Percentiles rank a stretch among this genome's conserved stretches.
These are phyloP conservation scores for Triticum dicoccoides DNA, from an alignment of 176 grass and related monocot genomes.

Conservation along the genomic window DNA sequence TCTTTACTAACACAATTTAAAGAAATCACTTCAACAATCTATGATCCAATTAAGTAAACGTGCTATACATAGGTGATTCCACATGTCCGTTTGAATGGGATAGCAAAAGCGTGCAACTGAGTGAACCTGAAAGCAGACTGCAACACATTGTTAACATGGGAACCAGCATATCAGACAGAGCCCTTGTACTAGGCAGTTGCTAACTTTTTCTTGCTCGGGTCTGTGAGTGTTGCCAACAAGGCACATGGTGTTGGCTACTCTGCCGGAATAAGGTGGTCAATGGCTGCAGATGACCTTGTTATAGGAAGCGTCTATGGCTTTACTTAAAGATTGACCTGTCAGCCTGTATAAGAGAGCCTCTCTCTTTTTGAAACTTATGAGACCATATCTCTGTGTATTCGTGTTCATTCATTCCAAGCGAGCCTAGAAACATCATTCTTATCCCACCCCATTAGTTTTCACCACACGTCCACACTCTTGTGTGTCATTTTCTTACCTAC, in stretches of 20 bases:
- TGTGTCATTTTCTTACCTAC: not conserved
- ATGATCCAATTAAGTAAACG: not conserved
- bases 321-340: not conserved
- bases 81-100: not conserved
- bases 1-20: not conserved
- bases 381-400: not conserved
- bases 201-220: not conserved
- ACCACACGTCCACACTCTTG: not conserved
- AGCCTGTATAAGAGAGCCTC: not conserved
- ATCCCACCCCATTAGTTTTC: not conserved
- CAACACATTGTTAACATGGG: not conserved
- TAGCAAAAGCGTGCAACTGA: not conserved
- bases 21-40: not conserved
- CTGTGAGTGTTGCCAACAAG: not conserved
- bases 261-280: not conserved
- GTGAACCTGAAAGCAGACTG: not conserved
- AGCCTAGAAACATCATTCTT: constrained; percentile 11
- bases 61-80: not conserved
- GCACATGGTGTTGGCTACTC: not conserved
- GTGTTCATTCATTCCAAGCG: not conserved
- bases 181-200: not conserved
- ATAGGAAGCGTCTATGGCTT: not conserved
- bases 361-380: not conserved
- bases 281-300: not conserved
- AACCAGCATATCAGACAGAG: not conserved